phyloP scores from a whole-genome alignment of 257 asterid genomes.

The Plectranthus barbatus region DNA sequence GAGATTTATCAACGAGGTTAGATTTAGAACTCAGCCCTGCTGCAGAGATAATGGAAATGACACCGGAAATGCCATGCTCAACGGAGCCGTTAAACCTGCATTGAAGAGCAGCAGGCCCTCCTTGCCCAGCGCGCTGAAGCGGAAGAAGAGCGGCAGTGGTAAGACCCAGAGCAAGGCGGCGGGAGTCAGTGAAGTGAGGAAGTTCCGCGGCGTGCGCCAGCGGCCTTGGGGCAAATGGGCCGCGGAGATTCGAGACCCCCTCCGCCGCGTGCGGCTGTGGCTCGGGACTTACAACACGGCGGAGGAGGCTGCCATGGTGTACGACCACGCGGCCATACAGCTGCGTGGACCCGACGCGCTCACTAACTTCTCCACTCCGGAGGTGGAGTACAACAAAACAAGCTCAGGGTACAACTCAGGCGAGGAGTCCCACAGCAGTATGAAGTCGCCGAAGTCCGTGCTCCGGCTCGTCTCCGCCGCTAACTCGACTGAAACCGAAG shows the following conservation, averaged over 20 bases:
- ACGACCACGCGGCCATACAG: too few species aligned
- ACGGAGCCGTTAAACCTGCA: constrained; percentile 6
- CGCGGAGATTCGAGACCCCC: constrained; percentile 94
- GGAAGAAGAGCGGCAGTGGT: constrained; percentile 31
- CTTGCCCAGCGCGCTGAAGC: constrained; percentile 15
- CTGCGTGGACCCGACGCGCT: constrained; percentile 98
- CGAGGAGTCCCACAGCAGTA: constrained; percentile 49
- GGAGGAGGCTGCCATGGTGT: constrained; percentile 91
- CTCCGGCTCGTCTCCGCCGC: constrained; percentile 43
- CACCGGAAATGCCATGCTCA: constrained; percentile 8
- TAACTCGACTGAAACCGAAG: constrained; percentile 35
- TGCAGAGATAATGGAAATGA: constrained; percentile 1
- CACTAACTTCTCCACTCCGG: constrained; percentile 56
- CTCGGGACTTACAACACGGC: constrained; percentile 90
- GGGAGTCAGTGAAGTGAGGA: constrained; percentile 24
- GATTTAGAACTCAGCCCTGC: constrained; percentile 39
- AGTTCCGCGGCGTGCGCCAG: constrained; percentile 87
- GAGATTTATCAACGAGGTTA: constrained; percentile 61
- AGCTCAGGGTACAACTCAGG: constrained; percentile 63
- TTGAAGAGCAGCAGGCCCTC: constrained; percentile 11
- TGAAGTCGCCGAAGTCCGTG: constrained; percentile 71
- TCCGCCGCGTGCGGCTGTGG: constrained; percentile 78
- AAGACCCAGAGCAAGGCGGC: constrained; percentile 9
- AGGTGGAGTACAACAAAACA: constrained; percentile 12
- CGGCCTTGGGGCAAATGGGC: too few species aligned